Conservation (phyloP, 169 alveolate species). For the Cryptosporidium muris region DNA sequence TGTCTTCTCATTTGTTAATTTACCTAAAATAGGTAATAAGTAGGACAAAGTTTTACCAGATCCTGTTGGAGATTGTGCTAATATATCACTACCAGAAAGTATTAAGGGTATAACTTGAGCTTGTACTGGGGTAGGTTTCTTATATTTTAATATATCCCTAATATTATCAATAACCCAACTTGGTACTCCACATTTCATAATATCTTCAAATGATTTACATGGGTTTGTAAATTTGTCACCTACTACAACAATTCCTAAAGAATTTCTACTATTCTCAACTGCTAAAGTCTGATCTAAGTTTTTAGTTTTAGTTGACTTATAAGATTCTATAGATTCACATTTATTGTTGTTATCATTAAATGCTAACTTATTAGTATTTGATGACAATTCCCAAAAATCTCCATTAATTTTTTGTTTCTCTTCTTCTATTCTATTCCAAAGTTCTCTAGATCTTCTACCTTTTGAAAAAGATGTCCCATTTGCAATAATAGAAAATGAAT, state of each 20-base stretch:
- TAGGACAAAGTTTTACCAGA: conserved; percentile 91
- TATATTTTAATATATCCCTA: conserved; percentile 21
- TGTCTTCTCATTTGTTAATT: conserved; percentile 23
- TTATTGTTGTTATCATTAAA: not conserved
- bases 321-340: not conserved
- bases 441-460: conserved; percentile 52
- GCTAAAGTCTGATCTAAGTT: not conserved
- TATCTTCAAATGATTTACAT: conserved; percentile 26
- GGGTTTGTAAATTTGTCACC: conserved; percentile 59
- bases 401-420: conserved; percentile 17
- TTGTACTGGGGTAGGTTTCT: conserved; percentile 84
- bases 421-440: conserved; percentile 50
- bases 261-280: conserved; percentile 13
- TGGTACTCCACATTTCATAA: conserved; percentile 14
- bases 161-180: conserved; percentile 41
- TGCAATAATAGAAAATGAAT: conserved; percentile 58
- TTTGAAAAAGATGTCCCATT: conserved; percentile 60
- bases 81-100: conserved; percentile 78
- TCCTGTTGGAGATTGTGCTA: conserved; percentile 89
- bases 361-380: not conserved
- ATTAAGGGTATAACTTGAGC: conserved; percentile 82
- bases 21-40: conserved; percentile 85
- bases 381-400: not conserved
- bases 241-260: conserved; percentile 32
- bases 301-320: not conserved